A percentile compares a stretch with the other conserved stretches of the same genome.
Conservation (phyloP, 345 rosid genomes). For the Passiflora organensis region DNA sequence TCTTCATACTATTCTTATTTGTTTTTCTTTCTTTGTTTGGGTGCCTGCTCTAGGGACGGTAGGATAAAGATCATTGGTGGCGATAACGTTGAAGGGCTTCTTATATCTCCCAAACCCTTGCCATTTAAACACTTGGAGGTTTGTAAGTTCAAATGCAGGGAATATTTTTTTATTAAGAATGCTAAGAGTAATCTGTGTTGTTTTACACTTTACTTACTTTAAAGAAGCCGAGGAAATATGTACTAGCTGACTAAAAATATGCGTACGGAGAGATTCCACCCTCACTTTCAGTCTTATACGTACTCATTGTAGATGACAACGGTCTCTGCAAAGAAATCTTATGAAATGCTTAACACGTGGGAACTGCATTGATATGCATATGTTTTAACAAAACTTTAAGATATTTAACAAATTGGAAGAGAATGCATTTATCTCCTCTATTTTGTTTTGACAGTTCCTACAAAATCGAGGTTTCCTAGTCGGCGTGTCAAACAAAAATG, state of each 20-base stretch:
- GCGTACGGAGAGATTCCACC: too few species aligned
- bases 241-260: too few species aligned
- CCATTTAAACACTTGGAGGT: slow-evolving; percentile 26
- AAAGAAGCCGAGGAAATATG: too few species aligned
- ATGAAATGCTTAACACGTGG: neutral
- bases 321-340: neutral
- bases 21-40: neutral
- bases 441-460: slow-evolving; percentile 17
- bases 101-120: slow-evolving; percentile 14
- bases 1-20: neutral
- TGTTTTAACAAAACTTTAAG: neutral
- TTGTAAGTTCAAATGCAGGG: slow-evolving; percentile 3
- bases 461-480: slow-evolving; percentile 26
- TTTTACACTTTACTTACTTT: neutral
- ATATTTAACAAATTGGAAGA: neutral
- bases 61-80: slow-evolving; percentile 29
- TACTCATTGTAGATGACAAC: too few species aligned
- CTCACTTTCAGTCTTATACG: too few species aligned
- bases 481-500: slow-evolving; percentile 21
- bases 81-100: slow-evolving; percentile 22
- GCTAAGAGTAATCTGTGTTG: neutral
- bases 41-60: slow-evolving; percentile 18
- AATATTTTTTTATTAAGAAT: too few species aligned
- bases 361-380: too few species aligned
- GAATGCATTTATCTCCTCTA: neutral